Conservation (phyloP, 768 basidiomycete species). For the Candolleomyces eurysporus region DNA sequence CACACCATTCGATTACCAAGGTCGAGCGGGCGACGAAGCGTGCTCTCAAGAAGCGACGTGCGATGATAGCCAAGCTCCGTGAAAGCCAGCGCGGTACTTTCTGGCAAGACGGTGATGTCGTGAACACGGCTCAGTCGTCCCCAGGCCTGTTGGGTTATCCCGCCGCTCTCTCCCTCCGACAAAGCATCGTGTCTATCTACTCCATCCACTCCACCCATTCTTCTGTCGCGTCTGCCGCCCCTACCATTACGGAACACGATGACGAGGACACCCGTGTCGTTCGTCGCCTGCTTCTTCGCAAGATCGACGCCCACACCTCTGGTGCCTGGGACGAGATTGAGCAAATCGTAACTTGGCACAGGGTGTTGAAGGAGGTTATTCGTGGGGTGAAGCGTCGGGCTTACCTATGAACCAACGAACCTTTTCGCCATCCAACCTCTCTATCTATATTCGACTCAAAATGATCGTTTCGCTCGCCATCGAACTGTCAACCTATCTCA, state of each 20-base stretch:
- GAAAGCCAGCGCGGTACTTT: conserved; percentile 19
- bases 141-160: conserved; percentile 28
- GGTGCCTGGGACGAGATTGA: conserved; percentile 67
- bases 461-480: too few relatives aligned
- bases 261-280: conserved; percentile 64
- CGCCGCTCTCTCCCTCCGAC: conserved; percentile 31
- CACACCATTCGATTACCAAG: conserved; percentile 55
- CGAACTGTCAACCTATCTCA: too few relatives aligned
- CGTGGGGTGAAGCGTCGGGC: conserved; percentile 53
- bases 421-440: background rate
- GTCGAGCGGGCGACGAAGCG: conserved; percentile 56
- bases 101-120: conserved; percentile 18
- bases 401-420: conserved; percentile 30
- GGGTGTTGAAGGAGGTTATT: conserved; percentile 62
- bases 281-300: conserved; percentile 62
- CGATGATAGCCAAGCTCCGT: conserved; percentile 43
- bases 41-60: conserved; percentile 56
- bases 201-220: conserved; percentile 42
- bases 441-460: too few relatives aligned
- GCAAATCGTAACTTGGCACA: conserved; percentile 55
- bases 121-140: conserved; percentile 15
- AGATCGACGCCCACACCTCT: conserved; percentile 54
- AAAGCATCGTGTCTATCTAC: conserved; percentile 41
- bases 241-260: conserved; percentile 50
- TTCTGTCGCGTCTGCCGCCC: conserved; percentile 45